A percentile compares a stretch with the other conserved stretches of the same genome.
Conservation (phyloP, 306 rosid species). For the Lathyrus sativus region DNA sequence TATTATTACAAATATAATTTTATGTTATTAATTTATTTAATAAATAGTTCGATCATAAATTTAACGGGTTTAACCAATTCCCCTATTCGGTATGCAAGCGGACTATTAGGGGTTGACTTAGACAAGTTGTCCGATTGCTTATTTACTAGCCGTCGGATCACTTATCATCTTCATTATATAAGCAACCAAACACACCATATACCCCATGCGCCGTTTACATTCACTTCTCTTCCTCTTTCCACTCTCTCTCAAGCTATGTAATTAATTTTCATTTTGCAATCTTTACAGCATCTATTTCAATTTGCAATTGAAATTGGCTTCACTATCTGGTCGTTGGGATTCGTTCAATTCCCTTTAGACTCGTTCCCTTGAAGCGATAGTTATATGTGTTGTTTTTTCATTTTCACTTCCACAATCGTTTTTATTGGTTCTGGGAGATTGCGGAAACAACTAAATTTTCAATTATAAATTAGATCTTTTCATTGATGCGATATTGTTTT, state of each 20-base stretch:
- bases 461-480: no score
- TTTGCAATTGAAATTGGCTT: slow-evolving; percentile 45
- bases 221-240: not conserved
- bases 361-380: slow-evolving; percentile 99
- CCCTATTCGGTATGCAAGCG: no score
- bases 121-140: not conserved
- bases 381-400: slow-evolving; percentile 50
- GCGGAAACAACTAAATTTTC: slow-evolving; percentile 54
- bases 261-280: no score
- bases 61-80: no score
- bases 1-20: no score
- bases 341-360: slow-evolving; percentile 62
- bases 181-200: not conserved
- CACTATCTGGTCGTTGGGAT: slow-evolving; percentile 93
- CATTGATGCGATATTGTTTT: no score
- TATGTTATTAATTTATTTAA: no score
- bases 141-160: slow-evolving; percentile 36
- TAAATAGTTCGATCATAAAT: no score
- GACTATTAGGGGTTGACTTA: no score
- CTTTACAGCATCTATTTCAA: no score
- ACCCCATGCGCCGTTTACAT: not conserved
- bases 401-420: slow-evolving; percentile 19
- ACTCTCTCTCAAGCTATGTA: not conserved
- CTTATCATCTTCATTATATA: slow-evolving; percentile 17
- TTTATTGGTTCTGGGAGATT: slow-evolving; percentile 36